These are phyloP conservation scores for Globisporangium splendens DNA, from an alignment of 352 stramenopile species.

Conservation along the genomic window DNA sequence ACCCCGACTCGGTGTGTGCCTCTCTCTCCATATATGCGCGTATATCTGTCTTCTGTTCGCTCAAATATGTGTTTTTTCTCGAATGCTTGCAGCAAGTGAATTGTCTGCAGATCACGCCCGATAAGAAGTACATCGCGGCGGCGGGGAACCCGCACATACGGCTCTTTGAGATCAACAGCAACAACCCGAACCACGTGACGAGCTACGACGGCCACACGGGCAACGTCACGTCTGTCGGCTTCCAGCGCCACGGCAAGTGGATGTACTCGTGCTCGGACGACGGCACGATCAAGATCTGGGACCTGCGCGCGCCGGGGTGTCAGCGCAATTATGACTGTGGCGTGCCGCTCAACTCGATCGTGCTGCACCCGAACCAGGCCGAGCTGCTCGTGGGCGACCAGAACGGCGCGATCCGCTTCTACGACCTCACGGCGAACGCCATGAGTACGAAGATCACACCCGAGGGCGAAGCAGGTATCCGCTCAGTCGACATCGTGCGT, in stretches of 20 bases:
- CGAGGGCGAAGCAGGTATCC: conserved; percentile 78
- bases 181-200: conserved; percentile 94
- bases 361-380: conserved; percentile 94
- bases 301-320: conserved; percentile 82
- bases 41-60: not conserved
- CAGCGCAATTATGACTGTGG: conserved; percentile 88
- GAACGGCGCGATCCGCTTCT: conserved; percentile 92
- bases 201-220: conserved; percentile 95
- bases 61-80: conserved; percentile 1
- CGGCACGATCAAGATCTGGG: conserved; percentile 94
- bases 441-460: conserved; percentile 64
- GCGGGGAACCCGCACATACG: conserved; percentile 97
- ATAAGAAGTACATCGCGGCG: conserved; percentile 97
- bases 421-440: conserved; percentile 83
- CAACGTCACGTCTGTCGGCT: conserved; percentile 97
- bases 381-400: conserved; percentile 88
- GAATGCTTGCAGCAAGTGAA: conserved; percentile 87
- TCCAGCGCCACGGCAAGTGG: conserved; percentile 96
- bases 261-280: conserved; percentile 98
- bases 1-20: conserved; percentile 87
- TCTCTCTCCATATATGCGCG: conserved; percentile 1
- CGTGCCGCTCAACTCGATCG: conserved; percentile 93
- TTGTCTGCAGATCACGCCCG: conserved; percentile 94
- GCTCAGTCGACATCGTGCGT: conserved; percentile 91
- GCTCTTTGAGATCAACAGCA: conserved; percentile 96